These are phyloP conservation scores for Erodium trifolium DNA, from an alignment of 441 rosid genomes.

Conservation along the genomic window DNA sequence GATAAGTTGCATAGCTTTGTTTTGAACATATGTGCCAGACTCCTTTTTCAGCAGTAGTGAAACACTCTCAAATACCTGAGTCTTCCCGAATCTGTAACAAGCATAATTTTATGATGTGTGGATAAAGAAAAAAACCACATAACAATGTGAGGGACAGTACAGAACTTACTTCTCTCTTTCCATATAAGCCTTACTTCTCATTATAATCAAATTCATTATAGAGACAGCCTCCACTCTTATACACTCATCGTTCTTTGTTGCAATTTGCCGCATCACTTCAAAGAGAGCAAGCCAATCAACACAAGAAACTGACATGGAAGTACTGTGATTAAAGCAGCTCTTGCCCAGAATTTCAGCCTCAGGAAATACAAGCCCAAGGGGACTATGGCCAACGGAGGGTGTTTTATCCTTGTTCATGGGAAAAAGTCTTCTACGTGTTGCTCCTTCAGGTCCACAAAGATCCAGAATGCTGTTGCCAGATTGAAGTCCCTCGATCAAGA, in stretches of 20 bases:
- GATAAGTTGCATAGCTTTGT: conserved; percentile 55
- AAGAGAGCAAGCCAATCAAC: conserved; percentile 54
- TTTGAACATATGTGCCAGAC: conserved; percentile 50
- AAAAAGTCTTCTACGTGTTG: conserved; percentile 21
- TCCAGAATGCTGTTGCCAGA: conserved; percentile 25
- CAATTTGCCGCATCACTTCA: conserved; percentile 43
- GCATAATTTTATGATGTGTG: conserved; percentile 16
- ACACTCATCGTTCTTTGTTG: conserved; percentile 41
- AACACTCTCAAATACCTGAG: conserved; percentile 39
- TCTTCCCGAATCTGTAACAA: conserved; percentile 46
- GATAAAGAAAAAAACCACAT: neutral
- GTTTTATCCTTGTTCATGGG: conserved; percentile 23
- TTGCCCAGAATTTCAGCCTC: conserved; percentile 25
- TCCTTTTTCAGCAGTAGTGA: conserved; percentile 50
- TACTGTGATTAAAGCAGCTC: conserved; percentile 24
- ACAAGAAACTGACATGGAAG: conserved; percentile 29
- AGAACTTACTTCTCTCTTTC: conserved; percentile 64
- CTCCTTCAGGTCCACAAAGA: conserved; percentile 22
- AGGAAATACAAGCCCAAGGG: conserved; percentile 19
- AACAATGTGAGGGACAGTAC: neutral
- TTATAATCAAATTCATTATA: conserved; percentile 65
- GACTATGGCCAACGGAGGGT: conserved; percentile 19
- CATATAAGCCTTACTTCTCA: conserved; percentile 47
- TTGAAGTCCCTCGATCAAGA: conserved; percentile 40
- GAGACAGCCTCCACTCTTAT: conserved; percentile 62